A percentile compares a stretch with the other conserved stretches of the same genome.
Evolutionary conservation across 2,329 filamentous ascomycete genomes (phyloP).

Genomic region (Fusarium sp.): DNA sequence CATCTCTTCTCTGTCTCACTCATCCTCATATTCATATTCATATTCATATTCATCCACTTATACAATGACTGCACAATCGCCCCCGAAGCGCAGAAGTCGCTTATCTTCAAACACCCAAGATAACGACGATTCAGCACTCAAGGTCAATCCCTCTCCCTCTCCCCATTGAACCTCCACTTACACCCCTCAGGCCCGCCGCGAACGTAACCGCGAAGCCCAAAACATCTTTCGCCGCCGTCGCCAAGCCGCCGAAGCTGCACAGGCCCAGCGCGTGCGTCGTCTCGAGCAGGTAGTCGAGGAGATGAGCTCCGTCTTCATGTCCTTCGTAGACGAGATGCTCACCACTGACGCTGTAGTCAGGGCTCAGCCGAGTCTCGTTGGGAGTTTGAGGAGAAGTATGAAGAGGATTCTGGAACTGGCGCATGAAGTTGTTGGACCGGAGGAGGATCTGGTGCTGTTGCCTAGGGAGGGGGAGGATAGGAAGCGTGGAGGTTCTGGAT

Average conservation of each 20-base stretch:
- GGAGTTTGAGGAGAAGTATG: conserved; percentile 33
- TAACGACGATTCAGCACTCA: conserved; percentile 39
- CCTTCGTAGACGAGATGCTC: conserved; percentile 44
- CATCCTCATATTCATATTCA: background rate
- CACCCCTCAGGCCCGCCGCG: conserved; percentile 38
- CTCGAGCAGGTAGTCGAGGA: conserved; percentile 44
- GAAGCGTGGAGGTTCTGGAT: background rate
- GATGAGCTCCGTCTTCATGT: conserved; percentile 44
- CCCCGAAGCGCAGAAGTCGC: conserved; percentile 36
- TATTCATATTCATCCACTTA: background rate
- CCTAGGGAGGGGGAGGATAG: background rate
- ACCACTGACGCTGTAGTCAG: conserved; percentile 37
- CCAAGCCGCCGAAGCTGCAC: conserved; percentile 43
- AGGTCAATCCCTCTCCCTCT: conserved; percentile 14
- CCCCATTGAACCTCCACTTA: background rate
- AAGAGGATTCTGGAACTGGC: conserved; percentile 37
- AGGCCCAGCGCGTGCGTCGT: conserved; percentile 39
- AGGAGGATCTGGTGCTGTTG: conserved; percentile 32
- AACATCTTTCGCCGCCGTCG: conserved; percentile 43
- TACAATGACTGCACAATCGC: conserved; percentile 16
- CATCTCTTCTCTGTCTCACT: background rate
- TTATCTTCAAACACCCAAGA: conserved; percentile 28
- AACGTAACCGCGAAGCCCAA: conserved; percentile 45
- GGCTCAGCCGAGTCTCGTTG: conserved; percentile 30
- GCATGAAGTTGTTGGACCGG: conserved; percentile 40